Base-by-base conservation (phyloP, 257 asterid genomes). In the Forsythia viridissima region DNA sequence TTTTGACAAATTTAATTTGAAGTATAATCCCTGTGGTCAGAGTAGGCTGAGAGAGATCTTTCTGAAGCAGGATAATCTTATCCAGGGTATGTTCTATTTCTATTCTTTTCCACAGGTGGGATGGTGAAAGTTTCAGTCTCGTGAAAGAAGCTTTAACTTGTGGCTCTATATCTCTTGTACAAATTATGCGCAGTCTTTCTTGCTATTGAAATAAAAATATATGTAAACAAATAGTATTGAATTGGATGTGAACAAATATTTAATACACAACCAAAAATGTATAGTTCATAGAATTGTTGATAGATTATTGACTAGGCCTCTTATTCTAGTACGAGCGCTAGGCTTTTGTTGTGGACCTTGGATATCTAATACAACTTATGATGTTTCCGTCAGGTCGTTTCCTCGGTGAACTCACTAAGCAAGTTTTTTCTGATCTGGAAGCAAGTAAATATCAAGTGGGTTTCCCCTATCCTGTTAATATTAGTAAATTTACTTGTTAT, bases 11-110 rank as follows among this genome's bases (percentile, higher is more conserved):
- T 95, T 95, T 82, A 95, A 95, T 87, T 89, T 95, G 84, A 95
- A 95, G 92, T 95, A 95, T 71, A 95, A 95, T 86, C 99, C 99
- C 41, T 95, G 99, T 80, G 99, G 99, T 72, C 99, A 95, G 89
- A 95, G 99, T 87, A 93, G 99, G 86, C 86, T 95, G 79, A 91
- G 99, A 83, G 98, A 95, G 88, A 95, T 95, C 74, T 95, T 95
- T 81, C 84, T 95, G 86, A 95, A 95, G 90, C 99, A 93, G 90
- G 99, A 95, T 80, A 95, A 95, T 92, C 98, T 95, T 67, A 95
- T 95, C 84, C 99, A 95, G 86, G 99, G 99, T 95, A 89, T 82
- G 72, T 57, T 77, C 74, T 68, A 57, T 76, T 65, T 34, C 59
- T 73, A 75, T 57, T 78, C 71, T 77, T 8, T 9, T 72, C 57